Base-by-base conservation (phyloP, 305 asterid species). In the Withania somnifera region DNA sequence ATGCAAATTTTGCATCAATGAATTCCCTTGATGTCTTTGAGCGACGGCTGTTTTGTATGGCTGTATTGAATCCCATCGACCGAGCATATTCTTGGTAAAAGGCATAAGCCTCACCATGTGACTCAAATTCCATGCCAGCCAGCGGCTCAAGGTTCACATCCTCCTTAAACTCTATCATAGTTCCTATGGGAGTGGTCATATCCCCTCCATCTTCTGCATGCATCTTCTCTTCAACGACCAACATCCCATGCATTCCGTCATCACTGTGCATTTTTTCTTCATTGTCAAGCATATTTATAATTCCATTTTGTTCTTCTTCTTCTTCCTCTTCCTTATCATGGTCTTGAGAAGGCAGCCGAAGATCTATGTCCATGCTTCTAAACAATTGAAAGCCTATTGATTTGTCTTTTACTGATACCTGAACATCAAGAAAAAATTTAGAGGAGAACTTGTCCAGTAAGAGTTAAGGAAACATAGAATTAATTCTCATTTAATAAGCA, bases 321-420 rank as follows among this genome's bases (percentile, higher is more conserved):
- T 94, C 98, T 64, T 89, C 98, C 58, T 89, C 94, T 40, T 87
- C 85, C 82, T 88, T 91, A 36, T 96, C 95, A 83, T 91, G 93
- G 61, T 92, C 99, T 78, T 92, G 98, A 42, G 98, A 94, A 88
- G 95, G 98, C 32, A 94, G 88, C 85, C 98, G 91, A 81, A 96
- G 98, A 89, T 93, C 94, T 83, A 94, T 93, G 88, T 96, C 98
- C 99, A 96, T 96, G 84, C 81, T 79, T 64, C 80, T 75, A 80
- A 87, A 77, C 81, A 30, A 82, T 64, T 80, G 75, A 76, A 77
- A 83, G 81, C 50, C 79, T 66, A 58, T 60, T 50, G 76, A 83
- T 86, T 51, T 73, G 32, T 64, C 63, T 82, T 64, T 51, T 81
- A 76, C 26, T 36, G 54, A 57, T 42, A 86, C 89, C 94, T 89